Percentiles rank a stretch among this genome's conserved stretches.
These are phyloP conservation scores for Metschnikowia proteae DNA, from an alignment of 805 yeast species.

Conservation along the genomic window DNA sequence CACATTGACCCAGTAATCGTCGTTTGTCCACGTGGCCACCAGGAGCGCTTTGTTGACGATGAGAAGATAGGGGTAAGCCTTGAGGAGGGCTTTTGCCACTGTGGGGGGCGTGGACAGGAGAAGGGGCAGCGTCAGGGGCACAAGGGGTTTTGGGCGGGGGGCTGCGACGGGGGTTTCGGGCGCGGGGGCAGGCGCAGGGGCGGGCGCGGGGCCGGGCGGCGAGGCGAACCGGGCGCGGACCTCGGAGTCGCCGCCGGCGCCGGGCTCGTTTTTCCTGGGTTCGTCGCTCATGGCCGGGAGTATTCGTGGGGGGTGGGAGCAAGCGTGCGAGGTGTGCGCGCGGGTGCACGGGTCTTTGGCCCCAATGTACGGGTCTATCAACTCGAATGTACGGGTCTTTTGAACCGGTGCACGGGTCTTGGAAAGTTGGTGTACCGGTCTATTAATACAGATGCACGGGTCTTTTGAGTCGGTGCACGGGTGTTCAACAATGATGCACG, in stretches of 20 bases:
- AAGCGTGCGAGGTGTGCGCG: not conserved
- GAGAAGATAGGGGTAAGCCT: slow-evolving; percentile 80
- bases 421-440: no score
- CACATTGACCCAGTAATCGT: slow-evolving; percentile 72
- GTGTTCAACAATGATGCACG: no score
- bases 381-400: not conserved
- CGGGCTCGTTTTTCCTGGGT: slow-evolving; percentile 10
- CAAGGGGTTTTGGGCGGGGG: slow-evolving; percentile 10
- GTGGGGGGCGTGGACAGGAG: slow-evolving; percentile 87
- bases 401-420: no score
- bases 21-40: slow-evolving; percentile 87
- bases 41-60: slow-evolving; percentile 67
- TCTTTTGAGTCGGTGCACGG: no score
- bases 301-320: slow-evolving; percentile 2
- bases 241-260: slow-evolving; percentile 15
- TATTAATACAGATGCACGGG: no score
- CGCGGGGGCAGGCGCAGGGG: slow-evolving; percentile 3
- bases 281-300: slow-evolving; percentile 13
- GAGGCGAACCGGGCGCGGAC: slow-evolving; percentile 29
- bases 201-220: not conserved
- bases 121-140: slow-evolving; percentile 69
- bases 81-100: slow-evolving; percentile 75
- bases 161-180: not conserved
- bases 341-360: not conserved
- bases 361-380: no score